These are phyloP conservation scores for Melampsora larici-populina DNA, from an alignment of 1,284 basidiomycete species.

Conservation along the genomic window DNA sequence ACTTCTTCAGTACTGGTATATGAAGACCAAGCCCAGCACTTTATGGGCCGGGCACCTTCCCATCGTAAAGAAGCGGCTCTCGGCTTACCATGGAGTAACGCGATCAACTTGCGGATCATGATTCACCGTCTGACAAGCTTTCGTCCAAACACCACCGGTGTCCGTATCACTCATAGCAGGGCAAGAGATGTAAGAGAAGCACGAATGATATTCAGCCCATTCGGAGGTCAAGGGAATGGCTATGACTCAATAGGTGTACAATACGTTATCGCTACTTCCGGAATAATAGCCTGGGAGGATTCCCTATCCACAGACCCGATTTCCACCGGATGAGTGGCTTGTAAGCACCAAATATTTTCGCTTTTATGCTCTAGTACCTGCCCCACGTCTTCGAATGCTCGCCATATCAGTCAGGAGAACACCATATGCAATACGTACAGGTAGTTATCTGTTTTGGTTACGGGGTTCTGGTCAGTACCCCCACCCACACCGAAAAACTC, in stretches of 20 bases:
- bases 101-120: slow-evolving; percentile 77
- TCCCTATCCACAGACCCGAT: background rate
- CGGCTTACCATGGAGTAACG: slow-evolving; percentile 86
- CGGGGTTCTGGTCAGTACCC: too few relatives aligned
- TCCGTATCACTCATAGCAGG: background rate
- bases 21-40: slow-evolving; percentile 70
- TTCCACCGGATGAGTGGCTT: too few relatives aligned
- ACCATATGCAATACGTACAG: too few relatives aligned
- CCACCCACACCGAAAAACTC: too few relatives aligned
- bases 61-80: slow-evolving; percentile 72
- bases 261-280: slow-evolving; percentile 26
- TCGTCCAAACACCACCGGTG: background rate
- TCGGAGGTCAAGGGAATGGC: slow-evolving; percentile 1
- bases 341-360: too few relatives aligned
- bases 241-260: background rate
- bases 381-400: too few relatives aligned
- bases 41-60: slow-evolving; percentile 58
- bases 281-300: slow-evolving; percentile 16
- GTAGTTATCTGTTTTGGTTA: too few relatives aligned
- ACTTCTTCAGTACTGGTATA: slow-evolving; percentile 60
- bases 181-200: slow-evolving; percentile 22
- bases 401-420: too few relatives aligned
- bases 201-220: slow-evolving; percentile 25
- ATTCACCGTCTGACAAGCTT: slow-evolving; percentile 63
- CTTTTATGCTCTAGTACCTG: too few relatives aligned